These are phyloP conservation scores for Plasmodium blacklocki DNA, from an alignment of 169 alveolate species.

Conservation along the genomic window DNA sequence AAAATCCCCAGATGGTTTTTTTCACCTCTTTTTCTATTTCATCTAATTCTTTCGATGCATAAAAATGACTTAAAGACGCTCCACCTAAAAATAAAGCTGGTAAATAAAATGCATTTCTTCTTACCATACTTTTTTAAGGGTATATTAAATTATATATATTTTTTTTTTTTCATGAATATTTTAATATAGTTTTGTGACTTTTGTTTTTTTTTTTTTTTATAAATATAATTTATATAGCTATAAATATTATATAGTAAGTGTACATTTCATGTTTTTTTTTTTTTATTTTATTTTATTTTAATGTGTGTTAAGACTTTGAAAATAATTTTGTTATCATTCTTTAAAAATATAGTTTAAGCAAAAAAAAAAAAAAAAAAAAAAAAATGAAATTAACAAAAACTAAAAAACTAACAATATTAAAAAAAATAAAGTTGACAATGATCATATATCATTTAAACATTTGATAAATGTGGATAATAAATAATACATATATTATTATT, in stretches of 20 bases:
- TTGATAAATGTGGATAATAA: too few relatives aligned
- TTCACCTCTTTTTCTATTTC: constrained; percentile 74
- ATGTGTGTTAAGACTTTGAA: background rate
- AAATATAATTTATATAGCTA: too few relatives aligned
- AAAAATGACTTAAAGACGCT: constrained; percentile 74
- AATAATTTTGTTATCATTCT: background rate
- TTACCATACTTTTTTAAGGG: constrained; percentile 34
- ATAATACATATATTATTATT: too few relatives aligned
- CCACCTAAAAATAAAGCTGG: constrained; percentile 78
- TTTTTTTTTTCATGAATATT: constrained; percentile 15
- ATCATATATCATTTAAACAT: too few relatives aligned
- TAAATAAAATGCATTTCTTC: constrained; percentile 61
- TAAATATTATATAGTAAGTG: too few relatives aligned
- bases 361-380: constrained; percentile 1
- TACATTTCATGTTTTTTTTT: background rate
- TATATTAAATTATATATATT: constrained; percentile 19
- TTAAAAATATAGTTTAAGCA: background rate
- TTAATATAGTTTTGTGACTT: constrained; percentile 1
- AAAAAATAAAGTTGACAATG: too few relatives aligned
- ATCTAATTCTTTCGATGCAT: constrained; percentile 75
- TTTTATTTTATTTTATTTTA: background rate
- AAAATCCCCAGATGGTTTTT: constrained; percentile 76
- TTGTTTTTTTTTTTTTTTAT: background rate
- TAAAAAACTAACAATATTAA: too few relatives aligned
- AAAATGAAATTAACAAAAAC: too few relatives aligned